Percentiles rank a stretch among this genome's conserved stretches.
phyloP scores from a whole-genome alignment of 1,284 basidiomycete species.

The Ceratobasidium sp. region DNA sequence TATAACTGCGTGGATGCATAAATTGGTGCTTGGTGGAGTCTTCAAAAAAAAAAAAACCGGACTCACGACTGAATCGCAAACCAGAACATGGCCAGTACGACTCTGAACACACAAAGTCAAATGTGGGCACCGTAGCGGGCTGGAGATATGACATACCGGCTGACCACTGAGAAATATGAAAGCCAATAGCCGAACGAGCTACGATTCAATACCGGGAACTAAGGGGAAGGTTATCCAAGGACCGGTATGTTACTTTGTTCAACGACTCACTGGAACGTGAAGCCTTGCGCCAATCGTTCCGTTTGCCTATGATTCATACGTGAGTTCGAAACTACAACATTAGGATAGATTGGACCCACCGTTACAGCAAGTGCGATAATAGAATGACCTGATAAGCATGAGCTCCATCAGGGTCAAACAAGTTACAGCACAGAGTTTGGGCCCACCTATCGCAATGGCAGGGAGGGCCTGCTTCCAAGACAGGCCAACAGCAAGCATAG shows the following conservation, averaged over 20 bases:
- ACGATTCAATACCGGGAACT: conserved; percentile 78
- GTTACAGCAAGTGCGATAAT: conserved; percentile 50
- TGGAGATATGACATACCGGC: conserved; percentile 60
- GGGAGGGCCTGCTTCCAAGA: conserved; percentile 74
- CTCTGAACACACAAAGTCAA: background rate
- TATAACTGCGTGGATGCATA: conserved; percentile 49
- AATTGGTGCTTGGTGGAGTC: background rate
- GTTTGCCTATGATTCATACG: conserved; percentile 66
- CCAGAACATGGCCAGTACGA: conserved; percentile 48
- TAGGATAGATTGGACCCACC: background rate
- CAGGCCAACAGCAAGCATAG: conserved; percentile 74
- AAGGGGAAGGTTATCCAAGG: background rate
- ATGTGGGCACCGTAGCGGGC: background rate
- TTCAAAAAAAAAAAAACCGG: too few relatives aligned
- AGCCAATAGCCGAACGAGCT: conserved; percentile 86
- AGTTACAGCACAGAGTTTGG: conserved; percentile 59
- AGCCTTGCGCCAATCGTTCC: conserved; percentile 79
- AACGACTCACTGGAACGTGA: conserved; percentile 61
- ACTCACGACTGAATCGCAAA: conserved; percentile 47
- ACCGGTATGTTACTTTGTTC: background rate
- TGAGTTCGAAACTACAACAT: conserved; percentile 50
- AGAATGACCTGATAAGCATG: conserved; percentile 18
- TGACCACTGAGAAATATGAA: conserved; percentile 75
- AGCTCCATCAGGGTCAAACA: background rate
- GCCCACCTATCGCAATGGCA: conserved; percentile 72